Percentiles rank a stretch among this genome's conserved stretches.
Conservation (phyloP, 768 basidiomycete species). For the Calocybe gangraenosa region DNA sequence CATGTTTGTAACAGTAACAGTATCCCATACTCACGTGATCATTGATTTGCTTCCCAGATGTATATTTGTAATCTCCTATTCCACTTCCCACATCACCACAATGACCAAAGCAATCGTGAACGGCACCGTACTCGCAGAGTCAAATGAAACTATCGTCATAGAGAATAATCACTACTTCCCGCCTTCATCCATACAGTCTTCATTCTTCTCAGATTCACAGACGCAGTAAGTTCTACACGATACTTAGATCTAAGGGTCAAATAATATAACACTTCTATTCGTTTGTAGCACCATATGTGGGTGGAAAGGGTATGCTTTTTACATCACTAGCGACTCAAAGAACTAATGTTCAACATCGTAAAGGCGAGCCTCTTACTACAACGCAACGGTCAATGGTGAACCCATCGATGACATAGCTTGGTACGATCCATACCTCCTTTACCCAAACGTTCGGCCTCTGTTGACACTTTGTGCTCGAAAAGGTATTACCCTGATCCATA, state of each 20-base stretch:
- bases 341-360: neutral
- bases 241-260: neutral
- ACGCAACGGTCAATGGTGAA: constrained; percentile 45
- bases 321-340: too few species aligned
- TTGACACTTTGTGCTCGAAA: too few species aligned
- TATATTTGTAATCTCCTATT: too few species aligned
- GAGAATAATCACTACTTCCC: constrained; percentile 79
- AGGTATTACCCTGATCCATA: constrained; percentile 66
- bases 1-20: too few species aligned
- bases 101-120: constrained; percentile 51
- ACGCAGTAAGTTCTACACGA: constrained; percentile 39
- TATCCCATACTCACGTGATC: too few species aligned
- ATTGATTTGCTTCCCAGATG: too few species aligned
- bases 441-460: too few species aligned
- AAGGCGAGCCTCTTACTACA: constrained; percentile 66
- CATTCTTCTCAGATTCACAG: constrained; percentile 43
- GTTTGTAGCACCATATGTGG: constrained; percentile 45
- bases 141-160: constrained; percentile 47
- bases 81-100: too few species aligned
- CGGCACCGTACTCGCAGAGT: constrained; percentile 54
- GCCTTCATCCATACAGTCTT: constrained; percentile 42
- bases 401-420: constrained; percentile 60
- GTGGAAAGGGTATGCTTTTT: constrained; percentile 75
- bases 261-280: neutral
- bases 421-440: constrained; percentile 39